Evolutionary conservation across 495 filamentous ascomycete species (phyloP).

Genomic region (Pyronema omphalodes): DNA sequence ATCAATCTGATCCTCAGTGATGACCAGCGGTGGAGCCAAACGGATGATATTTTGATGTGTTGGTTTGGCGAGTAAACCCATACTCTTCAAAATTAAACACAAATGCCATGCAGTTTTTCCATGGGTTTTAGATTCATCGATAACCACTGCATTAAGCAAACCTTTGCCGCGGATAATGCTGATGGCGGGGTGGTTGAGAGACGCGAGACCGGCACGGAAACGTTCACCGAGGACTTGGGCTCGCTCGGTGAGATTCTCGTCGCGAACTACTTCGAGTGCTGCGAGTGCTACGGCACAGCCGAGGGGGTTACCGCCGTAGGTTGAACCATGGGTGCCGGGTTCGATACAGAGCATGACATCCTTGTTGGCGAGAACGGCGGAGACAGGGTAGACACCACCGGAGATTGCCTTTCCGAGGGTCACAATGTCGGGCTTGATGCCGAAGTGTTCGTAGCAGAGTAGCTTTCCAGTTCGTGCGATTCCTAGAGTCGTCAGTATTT

Average conservation of each 20-base stretch:
- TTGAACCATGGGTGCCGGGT: constrained; percentile 89
- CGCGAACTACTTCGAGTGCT: constrained; percentile 82
- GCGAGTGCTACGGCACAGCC: constrained; percentile 91
- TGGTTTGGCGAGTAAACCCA: constrained; percentile 91
- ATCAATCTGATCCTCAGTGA: constrained; percentile 69
- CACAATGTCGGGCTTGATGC: constrained; percentile 87
- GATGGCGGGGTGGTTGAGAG: constrained; percentile 61
- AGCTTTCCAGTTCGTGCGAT: constrained; percentile 89
- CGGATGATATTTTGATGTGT: constrained; percentile 97
- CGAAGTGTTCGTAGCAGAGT: constrained; percentile 84
- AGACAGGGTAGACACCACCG: constrained; percentile 97
- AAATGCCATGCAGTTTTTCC: constrained; percentile 93
- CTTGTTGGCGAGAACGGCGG: constrained; percentile 70
- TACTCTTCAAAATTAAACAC: constrained; percentile 87
- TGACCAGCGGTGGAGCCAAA: constrained; percentile 74
- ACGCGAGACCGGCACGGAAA: constrained; percentile 62
- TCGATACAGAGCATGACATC: constrained; percentile 96
- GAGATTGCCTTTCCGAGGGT: constrained; percentile 94
- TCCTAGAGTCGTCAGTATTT: constrained; percentile 25
- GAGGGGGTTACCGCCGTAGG: constrained; percentile 94
- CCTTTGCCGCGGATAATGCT: constrained; percentile 78
- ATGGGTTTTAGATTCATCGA: constrained; percentile 72
- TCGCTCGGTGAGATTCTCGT: constrained; percentile 69
- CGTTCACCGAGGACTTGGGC: constrained; percentile 62
- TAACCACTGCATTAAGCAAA: constrained; percentile 86